Conservation (phyloP, 1,284 basidiomycete genomes). For the Ceratobasidium sp. region DNA sequence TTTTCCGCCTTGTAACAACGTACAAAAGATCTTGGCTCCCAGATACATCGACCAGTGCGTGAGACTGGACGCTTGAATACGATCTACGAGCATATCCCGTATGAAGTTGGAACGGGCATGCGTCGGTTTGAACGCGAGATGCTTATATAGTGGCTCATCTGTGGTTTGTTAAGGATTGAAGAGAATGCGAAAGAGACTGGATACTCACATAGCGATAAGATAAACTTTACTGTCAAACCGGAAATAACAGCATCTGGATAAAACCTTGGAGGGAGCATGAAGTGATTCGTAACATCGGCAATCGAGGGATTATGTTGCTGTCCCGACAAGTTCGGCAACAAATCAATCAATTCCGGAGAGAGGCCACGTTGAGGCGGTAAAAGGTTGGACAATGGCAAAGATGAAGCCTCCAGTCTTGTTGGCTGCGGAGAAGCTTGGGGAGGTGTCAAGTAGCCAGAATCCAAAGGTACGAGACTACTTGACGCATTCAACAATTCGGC, state of each 20-base stretch:
- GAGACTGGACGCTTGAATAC: conserved; percentile 4
- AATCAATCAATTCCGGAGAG: background rate
- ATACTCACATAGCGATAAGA: background rate
- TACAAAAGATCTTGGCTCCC: conserved; percentile 6
- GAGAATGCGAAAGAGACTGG: background rate
- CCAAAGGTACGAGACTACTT: too few relatives aligned
- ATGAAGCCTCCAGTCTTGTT: background rate
- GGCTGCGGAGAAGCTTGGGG: too few relatives aligned
- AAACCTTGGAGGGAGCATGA: background rate
- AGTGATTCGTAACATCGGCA: background rate
- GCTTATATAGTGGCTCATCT: conserved; percentile 12
- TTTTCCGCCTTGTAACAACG: background rate
- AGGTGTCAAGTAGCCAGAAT: too few relatives aligned
- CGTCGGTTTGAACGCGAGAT: background rate
- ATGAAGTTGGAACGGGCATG: background rate
- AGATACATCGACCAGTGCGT: conserved; percentile 22
- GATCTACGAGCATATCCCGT: background rate
- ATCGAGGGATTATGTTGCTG: background rate
- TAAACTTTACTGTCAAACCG: background rate
- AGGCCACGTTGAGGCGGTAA: background rate
- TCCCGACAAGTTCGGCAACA: background rate
- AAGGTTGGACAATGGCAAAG: background rate
- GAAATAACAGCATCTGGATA: background rate
- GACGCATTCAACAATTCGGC: too few relatives aligned
- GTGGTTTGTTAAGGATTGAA: background rate